A percentile compares a stretch with the other conserved stretches of the same genome.
Evolutionary conservation across 805 yeast genomes (phyloP).

Genomic region (Cyberlindnera americana): DNA sequence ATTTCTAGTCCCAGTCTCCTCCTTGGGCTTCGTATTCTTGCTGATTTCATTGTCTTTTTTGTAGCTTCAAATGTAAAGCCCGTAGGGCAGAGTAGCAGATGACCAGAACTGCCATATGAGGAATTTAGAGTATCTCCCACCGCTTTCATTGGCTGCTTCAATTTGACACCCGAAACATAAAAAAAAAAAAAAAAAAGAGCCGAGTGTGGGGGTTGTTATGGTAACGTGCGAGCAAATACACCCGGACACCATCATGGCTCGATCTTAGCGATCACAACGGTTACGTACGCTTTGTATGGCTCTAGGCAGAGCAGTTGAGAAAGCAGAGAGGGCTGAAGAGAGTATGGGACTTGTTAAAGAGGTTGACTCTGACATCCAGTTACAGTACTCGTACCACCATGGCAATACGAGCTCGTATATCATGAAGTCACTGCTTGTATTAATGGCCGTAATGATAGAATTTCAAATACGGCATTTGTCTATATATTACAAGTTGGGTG

Average conservation of each 20-base stretch:
- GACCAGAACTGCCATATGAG: no score
- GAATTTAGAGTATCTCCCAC: conserved; percentile 1
- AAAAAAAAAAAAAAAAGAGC: no score
- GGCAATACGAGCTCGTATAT: neutral
- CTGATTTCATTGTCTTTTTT: no score
- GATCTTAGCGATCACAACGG: no score
- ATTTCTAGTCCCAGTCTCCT: no score
- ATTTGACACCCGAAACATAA: neutral
- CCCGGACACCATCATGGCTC: conserved; percentile 1
- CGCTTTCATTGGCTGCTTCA: conserved; percentile 2
- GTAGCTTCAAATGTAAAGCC: no score
- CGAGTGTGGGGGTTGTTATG: neutral
- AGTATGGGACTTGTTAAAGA: conserved; percentile 3
- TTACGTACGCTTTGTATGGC: no score
- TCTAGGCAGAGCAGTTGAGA: no score
- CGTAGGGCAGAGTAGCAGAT: no score
- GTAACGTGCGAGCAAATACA: neutral
- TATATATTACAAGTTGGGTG: neutral
- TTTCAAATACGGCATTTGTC: neutral
- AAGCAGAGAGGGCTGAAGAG: no score
- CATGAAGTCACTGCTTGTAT: neutral
- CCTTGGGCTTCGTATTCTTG: no score
- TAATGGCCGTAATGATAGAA: neutral
- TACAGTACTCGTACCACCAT: conserved; percentile 8
- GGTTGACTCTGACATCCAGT: conserved; percentile 7